phyloP scores from a whole-genome alignment of 129 eudicot species.

The Scalesia atractyloides region DNA sequence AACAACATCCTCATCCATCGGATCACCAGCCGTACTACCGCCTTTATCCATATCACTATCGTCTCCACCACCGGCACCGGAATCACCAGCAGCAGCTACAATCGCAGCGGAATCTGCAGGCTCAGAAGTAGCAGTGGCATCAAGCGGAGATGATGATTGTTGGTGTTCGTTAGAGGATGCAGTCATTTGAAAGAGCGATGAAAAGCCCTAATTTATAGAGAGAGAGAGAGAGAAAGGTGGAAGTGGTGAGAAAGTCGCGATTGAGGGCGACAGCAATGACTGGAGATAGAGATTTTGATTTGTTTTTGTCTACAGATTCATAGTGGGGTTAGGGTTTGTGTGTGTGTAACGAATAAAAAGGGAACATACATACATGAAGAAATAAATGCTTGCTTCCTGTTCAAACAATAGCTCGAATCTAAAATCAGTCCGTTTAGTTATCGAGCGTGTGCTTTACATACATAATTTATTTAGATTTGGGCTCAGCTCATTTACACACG shows the following conservation, averaged over 20 bases:
- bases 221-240: slow-evolving; percentile 6
- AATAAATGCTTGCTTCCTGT: no score
- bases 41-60: slow-evolving; percentile 46
- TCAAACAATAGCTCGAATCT: no score
- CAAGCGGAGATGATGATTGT: slow-evolving; percentile 28
- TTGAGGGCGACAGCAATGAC: slow-evolving; percentile 98
- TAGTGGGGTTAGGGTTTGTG: slow-evolving; percentile 35
- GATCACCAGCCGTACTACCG: slow-evolving; percentile 43
- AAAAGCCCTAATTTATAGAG: slow-evolving; percentile 66
- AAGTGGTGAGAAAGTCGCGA: slow-evolving; percentile 67
- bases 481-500: no score
- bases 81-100: slow-evolving; percentile 17
- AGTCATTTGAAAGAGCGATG: slow-evolving; percentile 47
- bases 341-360: no score
- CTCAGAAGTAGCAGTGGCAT: slow-evolving; percentile 29
- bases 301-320: slow-evolving; percentile 38
- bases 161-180: slow-evolving; percentile 32
- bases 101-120: not conserved
- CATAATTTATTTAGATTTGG: no score
- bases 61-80: slow-evolving; percentile 36
- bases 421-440: no score
- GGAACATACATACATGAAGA: no score
- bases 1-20: slow-evolving; percentile 66
- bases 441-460: no score
- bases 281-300: slow-evolving; percentile 38